Percentiles rank a stretch among this genome's conserved stretches.
These are phyloP conservation scores for Ogataea naganishii DNA, from an alignment of 805 yeast species.

Conservation along the genomic window DNA sequence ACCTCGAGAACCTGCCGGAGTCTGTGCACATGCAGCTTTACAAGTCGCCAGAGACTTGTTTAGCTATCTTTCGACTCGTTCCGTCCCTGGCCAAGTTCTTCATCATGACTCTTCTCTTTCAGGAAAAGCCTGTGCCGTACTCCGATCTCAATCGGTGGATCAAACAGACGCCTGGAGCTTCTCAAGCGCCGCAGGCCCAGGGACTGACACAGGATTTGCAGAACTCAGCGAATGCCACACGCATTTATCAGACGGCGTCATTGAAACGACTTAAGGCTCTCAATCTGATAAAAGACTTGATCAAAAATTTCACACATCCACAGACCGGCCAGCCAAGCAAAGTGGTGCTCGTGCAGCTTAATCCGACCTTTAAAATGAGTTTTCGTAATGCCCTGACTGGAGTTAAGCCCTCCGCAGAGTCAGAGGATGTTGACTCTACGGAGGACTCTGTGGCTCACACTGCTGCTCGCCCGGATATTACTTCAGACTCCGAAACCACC, in stretches of 20 bases:
- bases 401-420: no score
- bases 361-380: slow-evolving; percentile 65
- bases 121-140: slow-evolving; percentile 61
- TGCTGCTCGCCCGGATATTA: background rate
- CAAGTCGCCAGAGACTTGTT: slow-evolving; percentile 86
- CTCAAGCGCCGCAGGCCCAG: slow-evolving; percentile 31
- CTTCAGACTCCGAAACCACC: background rate
- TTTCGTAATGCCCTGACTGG: slow-evolving; percentile 84
- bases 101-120: slow-evolving; percentile 79
- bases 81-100: slow-evolving; percentile 87
- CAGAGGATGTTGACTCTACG: no score
- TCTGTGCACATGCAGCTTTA: slow-evolving; percentile 76
- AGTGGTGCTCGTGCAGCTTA: slow-evolving; percentile 37
- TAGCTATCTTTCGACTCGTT: slow-evolving; percentile 82
- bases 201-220: slow-evolving; percentile 14
- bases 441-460: no score
- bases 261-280: slow-evolving; percentile 66
- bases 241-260: slow-evolving; percentile 64
- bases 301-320: slow-evolving; percentile 24
- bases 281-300: slow-evolving; percentile 61
- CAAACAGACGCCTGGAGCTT: slow-evolving; percentile 21
- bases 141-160: slow-evolving; percentile 72
- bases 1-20: slow-evolving; percentile 84
- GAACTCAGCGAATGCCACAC: slow-evolving; percentile 18
- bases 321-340: slow-evolving; percentile 23